Base-by-base conservation (phyloP, 2,329 filamentous ascomycete genomes). In the Microdochium nivale region DNA sequence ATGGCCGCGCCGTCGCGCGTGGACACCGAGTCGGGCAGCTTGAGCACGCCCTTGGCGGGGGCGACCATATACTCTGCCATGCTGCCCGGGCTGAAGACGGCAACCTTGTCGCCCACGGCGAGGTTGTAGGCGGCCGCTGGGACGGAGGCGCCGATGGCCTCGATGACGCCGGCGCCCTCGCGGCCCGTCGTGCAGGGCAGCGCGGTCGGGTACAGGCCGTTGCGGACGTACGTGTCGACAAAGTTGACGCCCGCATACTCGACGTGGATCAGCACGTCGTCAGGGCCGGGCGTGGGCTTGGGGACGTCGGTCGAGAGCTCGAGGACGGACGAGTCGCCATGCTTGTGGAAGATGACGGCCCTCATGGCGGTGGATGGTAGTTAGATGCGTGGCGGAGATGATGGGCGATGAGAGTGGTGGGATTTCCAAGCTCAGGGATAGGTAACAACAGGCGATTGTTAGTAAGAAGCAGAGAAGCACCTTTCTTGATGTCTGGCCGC, bases 111-210 rank as follows among this genome's bases (percentile, higher is more conserved):
- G 14, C 40, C 40, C 16, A 44, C 40, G 3, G 10, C 21, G 40
- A 44, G 40, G 40, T 23, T 23, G 40, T 23, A 44, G 3, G 3
- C 7, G 5, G 8, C 33, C n/a, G 40, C n/a, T 3, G 40, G 40
- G 16, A 44, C 40, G 13, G 40, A 44, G 21, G 40, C n/a, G 40
- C 40, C 40, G 10, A 44, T 21, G n/a, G 40, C 40, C n/a, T 21
- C 21, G 40, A 44, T 44, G n/a, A 24, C 21, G n/a, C 40, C 40
- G 16, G 40, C 40, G 33, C 47, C 25, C 27, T 48, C 44, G 5
- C 40, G 43, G n/a, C 33, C 24, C 67, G 54, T 78, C 71, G 61
- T 78, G 76, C 60, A 77, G 74, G 21, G 78, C 78, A 54, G 72
- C 75, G 55, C 78, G 74, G 65, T 82, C 79, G 40, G 40, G 19